Evolutionary conservation across 2,329 filamentous ascomycete species (phyloP).

Genomic region (Purpureocillium takamizusanense): DNA sequence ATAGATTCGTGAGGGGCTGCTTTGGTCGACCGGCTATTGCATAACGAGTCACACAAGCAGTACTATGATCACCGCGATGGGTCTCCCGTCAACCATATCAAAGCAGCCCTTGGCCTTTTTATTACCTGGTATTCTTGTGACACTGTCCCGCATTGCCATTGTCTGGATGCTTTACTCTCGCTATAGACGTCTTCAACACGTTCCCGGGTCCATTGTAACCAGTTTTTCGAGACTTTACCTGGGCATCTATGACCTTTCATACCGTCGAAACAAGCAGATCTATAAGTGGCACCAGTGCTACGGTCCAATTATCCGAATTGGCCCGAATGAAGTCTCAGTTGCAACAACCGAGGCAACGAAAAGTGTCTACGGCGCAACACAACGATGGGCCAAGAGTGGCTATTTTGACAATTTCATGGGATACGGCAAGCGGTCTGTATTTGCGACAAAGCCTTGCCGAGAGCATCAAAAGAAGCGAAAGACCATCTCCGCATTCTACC

Average conservation of each 20-base stretch:
- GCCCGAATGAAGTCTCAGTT: constrained; percentile 6
- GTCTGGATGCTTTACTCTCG: too few relatives aligned
- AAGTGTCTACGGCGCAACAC: constrained; percentile 1
- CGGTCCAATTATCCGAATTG: constrained; percentile 5
- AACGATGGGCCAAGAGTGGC: constrained; percentile 4
- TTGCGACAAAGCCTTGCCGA: constrained; percentile 5
- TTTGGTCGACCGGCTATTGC: too few relatives aligned
- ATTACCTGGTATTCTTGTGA: too few relatives aligned
- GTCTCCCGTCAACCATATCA: too few relatives aligned
- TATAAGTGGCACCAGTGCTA: constrained; percentile 4
- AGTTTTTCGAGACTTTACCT: constrained; percentile 1
- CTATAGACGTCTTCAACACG: not conserved
- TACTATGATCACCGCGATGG: too few relatives aligned
- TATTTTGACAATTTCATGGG: constrained; percentile 6
- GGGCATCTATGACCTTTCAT: constrained; percentile 1
- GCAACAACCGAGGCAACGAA: constrained; percentile 1
- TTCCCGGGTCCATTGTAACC: constrained; percentile 1
- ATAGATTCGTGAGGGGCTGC: too few relatives aligned
- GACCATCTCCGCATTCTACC: constrained; percentile 6
- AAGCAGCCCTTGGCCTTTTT: too few relatives aligned
- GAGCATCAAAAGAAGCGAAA: constrained; percentile 3
- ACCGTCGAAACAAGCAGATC: constrained; percentile 3
- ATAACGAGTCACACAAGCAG: too few relatives aligned
- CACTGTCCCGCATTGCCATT: too few relatives aligned
- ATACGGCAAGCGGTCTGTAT: constrained; percentile 3